Evolutionary conservation across 305 asterid genomes (phyloP), one percentile per base, ranked within the genome.

Genomic region (Coffea humblotiana): DNA sequence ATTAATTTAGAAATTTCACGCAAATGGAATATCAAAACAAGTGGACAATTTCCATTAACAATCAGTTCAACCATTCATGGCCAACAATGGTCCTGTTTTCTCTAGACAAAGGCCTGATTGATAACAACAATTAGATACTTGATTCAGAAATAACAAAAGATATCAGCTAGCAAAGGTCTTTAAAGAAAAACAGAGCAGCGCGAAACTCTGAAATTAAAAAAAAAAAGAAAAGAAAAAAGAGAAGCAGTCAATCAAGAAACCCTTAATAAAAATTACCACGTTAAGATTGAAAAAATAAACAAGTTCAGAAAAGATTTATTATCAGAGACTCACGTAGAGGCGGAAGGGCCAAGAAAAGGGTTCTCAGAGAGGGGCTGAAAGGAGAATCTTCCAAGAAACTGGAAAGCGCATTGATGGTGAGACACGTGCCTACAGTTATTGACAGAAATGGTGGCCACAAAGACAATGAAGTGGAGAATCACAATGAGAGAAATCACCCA

Each of bases 341-440:
- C 90, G 3, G 98, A 95, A 23, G 98, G 98, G 23, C 98, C 98
- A 25, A 93, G 95, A 37, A 95, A 82, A 40, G 98, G 97, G 77
- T 95, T 95, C 83, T 95, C 98, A 40, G 86, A 75, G 69, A 95
- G 90, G 58, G 97, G 95, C 90, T 93, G 98, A 85, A 92, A 91
- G 81, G 98, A 93, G 80, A 92, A 88, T 72, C 92, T 88, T 11
- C 97, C 93, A 35, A 93, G 93, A 19, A 86, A 75, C 60, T 77
- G 86, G 75, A 94, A 76, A 56, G 89, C 89, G 47, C 97, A 94
- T 40, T 91, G 88, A 1, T 81, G 88, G 66, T 89, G 92, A 47
- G 98, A 94, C 49, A 88, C 91, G 15, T 77, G 86, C 94, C 97
- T 88, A 69, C 96, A 92, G 69, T 94, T 94, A 68, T 94, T 94